Evolutionary conservation across 768 basidiomycete species (phyloP), one percentile per base, ranked within the genome.

Genomic region (Lactarius hengduanensis): DNA sequence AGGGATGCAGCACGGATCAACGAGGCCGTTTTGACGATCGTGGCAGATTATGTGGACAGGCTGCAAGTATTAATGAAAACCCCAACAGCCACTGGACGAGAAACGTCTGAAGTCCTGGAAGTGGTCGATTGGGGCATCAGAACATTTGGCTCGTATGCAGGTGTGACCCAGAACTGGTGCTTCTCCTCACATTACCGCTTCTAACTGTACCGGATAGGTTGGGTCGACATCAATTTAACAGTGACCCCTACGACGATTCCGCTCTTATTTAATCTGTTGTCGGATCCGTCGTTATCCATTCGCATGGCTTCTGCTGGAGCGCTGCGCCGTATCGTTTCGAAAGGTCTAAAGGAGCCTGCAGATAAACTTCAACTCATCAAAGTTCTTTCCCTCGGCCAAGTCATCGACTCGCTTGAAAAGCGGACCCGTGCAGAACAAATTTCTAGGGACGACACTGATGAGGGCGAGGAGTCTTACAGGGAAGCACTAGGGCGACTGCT

Each of bases 151-250:
- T 93, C 94, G 36, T 98, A 98, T 74, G 94, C 94, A 65, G 93
- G 96, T 97, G 74, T 73, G 96, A 86, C 16, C 36, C 55, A 16
- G 60, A 47, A 34, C 20, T 6, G 34, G 63, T 50, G 26, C 32
- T 15, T n/a, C 22, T 20, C n/a, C 36, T n/a, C 41, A 26, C 66
- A 41, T 38, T n/a, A 28, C 30, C 41, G 38, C 43, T 40, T 58
- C 45, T 57, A 43, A 66, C 71, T 41, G 28, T n/a, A 58, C 41
- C 45, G 58, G 4, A 34, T 72, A 97, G 96, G 94, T 16, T 99
- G 97, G 97, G 91, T 98, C 71, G 97, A 99, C 73, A 96, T 99
- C 71, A 94, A 94, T 73, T 80, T 98, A 69, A 95, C 97, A 15
- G 90, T 99, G 66, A 98, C 96, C 1, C 92, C 91, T 15, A 85